A percentile compares a stretch with the other conserved stretches of the same genome.
Conservation (phyloP, 1,139 yeast species). For the Blastobotrys niveus region DNA sequence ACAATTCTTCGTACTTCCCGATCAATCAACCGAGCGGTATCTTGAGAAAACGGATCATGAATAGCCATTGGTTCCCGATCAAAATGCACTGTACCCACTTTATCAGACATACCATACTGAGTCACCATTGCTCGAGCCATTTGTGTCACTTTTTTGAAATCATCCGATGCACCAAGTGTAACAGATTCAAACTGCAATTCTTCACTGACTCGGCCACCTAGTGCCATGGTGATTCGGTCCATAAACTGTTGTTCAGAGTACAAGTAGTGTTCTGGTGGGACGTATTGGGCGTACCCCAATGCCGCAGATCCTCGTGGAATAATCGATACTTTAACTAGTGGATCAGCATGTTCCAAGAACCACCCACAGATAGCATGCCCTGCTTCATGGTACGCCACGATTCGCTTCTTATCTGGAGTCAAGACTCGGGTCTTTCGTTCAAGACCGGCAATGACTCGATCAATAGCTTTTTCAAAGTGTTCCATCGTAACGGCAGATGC, state of each 20-base stretch:
- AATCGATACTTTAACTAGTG: slow-evolving; percentile 87
- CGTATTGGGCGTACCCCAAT: slow-evolving; percentile 94
- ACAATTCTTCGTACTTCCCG: slow-evolving; percentile 78
- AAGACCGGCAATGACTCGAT: slow-evolving; percentile 92
- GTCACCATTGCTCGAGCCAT: slow-evolving; percentile 94
- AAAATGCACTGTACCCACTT: slow-evolving; percentile 77
- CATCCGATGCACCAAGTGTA: slow-evolving; percentile 94
- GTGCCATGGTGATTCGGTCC: slow-evolving; percentile 93
- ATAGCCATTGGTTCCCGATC: slow-evolving; percentile 48
- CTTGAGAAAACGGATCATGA: slow-evolving; percentile 81
- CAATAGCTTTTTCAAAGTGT: slow-evolving; percentile 94
- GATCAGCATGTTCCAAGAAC: slow-evolving; percentile 86
- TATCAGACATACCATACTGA: slow-evolving; percentile 81
- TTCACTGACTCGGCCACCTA: slow-evolving; percentile 95
- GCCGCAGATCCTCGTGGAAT: slow-evolving; percentile 97
- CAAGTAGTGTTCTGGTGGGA: slow-evolving; percentile 89
- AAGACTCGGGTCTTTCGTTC: slow-evolving; percentile 85
- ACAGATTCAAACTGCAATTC: slow-evolving; percentile 85
- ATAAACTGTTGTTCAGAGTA: slow-evolving; percentile 69
- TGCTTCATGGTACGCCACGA: slow-evolving; percentile 97
- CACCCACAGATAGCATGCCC: slow-evolving; percentile 99
- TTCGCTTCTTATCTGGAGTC: slow-evolving; percentile 73
- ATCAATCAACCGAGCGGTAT: slow-evolving; percentile 75
- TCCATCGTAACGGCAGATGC: slow-evolving; percentile 60
- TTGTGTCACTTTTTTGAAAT: slow-evolving; percentile 90